A percentile compares a stretch with the other conserved stretches of the same genome.
phyloP scores from a whole-genome alignment of 129 eudicot species.

The Ambrosia trifida region DNA sequence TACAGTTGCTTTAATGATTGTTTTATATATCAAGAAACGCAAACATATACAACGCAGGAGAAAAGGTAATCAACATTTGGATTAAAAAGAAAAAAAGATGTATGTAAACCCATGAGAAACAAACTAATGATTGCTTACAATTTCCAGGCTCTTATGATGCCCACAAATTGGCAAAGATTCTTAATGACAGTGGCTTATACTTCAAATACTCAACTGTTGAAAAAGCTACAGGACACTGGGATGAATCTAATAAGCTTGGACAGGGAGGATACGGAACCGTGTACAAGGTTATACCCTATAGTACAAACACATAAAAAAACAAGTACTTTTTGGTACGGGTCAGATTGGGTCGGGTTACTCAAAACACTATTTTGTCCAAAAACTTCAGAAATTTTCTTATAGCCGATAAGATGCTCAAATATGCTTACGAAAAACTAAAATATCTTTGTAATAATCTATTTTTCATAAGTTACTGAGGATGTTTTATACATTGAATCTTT shows the following conservation, averaged over 20 bases:
- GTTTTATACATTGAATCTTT: background rate
- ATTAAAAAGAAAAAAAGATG: background rate
- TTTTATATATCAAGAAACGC: slow-evolving; percentile 47
- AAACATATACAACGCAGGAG: slow-evolving; percentile 45
- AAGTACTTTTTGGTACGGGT: background rate
- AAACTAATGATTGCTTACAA: background rate
- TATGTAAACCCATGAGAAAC: background rate
- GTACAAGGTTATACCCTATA: slow-evolving; percentile 51
- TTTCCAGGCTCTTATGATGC: slow-evolving; percentile 19
- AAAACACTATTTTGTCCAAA: background rate
- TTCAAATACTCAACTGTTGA: slow-evolving; percentile 63
- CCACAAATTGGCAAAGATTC: slow-evolving; percentile 15
- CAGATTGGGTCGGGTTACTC: background rate
- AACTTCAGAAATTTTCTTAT: background rate
- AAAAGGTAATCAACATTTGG: background rate
- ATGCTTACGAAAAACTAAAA: background rate
- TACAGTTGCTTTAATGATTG: slow-evolving; percentile 43
- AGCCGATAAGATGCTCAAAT: background rate
- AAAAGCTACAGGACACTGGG: slow-evolving; percentile 62
- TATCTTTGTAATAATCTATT: background rate
- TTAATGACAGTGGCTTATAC: slow-evolving; percentile 29
- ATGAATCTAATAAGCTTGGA: slow-evolving; percentile 72
- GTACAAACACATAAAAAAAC: background rate
- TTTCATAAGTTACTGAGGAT: background rate
- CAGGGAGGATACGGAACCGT: slow-evolving; percentile 79